Evolutionary conservation across 352 stramenopile genomes (phyloP), one percentile per base, ranked within the genome.

Genomic region (Phytophthora cryptogea): DNA sequence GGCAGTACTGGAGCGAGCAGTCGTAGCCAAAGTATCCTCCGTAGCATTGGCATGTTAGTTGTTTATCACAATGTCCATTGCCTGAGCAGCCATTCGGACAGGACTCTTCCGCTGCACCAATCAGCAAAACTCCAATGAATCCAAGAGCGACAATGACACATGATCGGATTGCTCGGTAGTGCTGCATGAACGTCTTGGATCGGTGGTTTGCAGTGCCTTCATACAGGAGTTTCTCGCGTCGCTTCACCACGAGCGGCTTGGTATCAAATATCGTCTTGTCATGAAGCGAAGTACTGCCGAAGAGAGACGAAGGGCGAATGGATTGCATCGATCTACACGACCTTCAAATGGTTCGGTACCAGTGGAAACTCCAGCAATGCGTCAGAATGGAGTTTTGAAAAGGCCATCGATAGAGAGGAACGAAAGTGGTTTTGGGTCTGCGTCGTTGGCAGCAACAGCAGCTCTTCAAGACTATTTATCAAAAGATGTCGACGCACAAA

Each of bases 31-130:
- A 76, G 61, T 72, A 93, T 44, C 67, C 78, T 7, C 78, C 47
- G 41, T 70, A 44, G 46, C 83, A 93, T 50, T 59, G 68, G 31
- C 83, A 93, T 1, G 83, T 79, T 6, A 82, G 68, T 30, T 83
- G 77, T 46, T 64, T 64, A 52, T 86, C 72, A 54, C 83, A 93
- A 40, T 76, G 32, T 13, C 83, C 83, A 35, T 78, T 75, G 5
- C 72, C 68, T 4, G 76, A 88, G 61, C 83, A 93, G 3, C 48
- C 47, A 47, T 88, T 89, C 17, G 69, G 68, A 55, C 83, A 93
- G n/a, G 75, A 62, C 14, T 57, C 71, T 5, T 55, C 44, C 14
- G 16, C 40, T 42, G 44, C 43, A 42, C 17, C 17, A 11, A 39
- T 32, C 1, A 61, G 5, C 8, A 54, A 44, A 23, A 33, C 13